phyloP scores from a whole-genome alignment of 345 rosid species.

The Ceriops tagal region DNA sequence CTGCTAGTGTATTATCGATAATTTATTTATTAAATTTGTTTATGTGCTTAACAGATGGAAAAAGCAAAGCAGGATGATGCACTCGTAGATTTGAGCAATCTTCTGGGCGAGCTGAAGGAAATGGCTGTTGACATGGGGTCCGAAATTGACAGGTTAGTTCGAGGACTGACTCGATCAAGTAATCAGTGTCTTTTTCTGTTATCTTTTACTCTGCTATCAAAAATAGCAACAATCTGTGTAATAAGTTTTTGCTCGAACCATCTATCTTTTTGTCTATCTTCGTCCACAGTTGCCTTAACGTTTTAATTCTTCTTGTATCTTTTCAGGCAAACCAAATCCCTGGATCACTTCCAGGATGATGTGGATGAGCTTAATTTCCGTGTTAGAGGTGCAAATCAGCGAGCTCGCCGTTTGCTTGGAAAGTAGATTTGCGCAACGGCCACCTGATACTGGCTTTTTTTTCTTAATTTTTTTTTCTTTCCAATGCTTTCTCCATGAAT shows the following conservation, averaged over 20 bases:
- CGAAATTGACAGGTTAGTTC: conserved; percentile 65
- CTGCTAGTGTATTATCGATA: neutral
- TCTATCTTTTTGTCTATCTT: no score
- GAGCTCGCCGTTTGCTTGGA: conserved; percentile 60
- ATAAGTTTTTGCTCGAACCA: neutral
- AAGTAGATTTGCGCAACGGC: conserved; percentile 40
- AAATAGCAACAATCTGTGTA: neutral
- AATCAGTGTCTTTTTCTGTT: no score
- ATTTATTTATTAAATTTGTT: neutral
- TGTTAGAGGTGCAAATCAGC: conserved; percentile 55
- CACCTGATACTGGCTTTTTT: neutral
- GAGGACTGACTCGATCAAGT: neutral
- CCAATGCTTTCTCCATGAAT: conserved; percentile 1
- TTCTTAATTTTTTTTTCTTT: no score
- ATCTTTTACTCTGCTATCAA: no score
- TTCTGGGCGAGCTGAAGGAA: conserved; percentile 66
- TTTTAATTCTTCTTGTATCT: neutral
- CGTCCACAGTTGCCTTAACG: no score
- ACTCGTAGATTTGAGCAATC: conserved; percentile 58
- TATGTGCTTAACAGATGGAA: conserved; percentile 48
- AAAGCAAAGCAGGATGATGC: conserved; percentile 78
- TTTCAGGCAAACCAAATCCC: conserved; percentile 63
- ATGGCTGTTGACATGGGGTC: conserved; percentile 91
- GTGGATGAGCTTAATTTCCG: conserved; percentile 66
- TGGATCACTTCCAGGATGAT: conserved; percentile 60